phyloP scores from a whole-genome alignment of 2,329 filamentous ascomycete genomes.

The Colletotrichum horii region DNA sequence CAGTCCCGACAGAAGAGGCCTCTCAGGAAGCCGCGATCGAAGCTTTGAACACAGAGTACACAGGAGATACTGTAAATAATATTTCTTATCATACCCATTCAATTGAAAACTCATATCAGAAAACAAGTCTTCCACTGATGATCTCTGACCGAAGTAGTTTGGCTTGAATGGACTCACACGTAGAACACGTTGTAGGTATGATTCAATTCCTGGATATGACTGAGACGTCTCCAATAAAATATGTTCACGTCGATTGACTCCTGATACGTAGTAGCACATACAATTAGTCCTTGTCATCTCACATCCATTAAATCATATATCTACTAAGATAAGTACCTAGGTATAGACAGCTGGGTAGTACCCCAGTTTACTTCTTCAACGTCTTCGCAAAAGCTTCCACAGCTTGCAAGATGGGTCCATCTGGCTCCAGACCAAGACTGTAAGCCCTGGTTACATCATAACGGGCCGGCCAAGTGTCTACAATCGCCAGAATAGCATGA shows the following conservation, averaged over 20 bases:
- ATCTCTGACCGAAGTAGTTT: neutral
- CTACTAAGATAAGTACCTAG: neutral
- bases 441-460: slow-evolving; percentile 58
- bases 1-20: neutral
- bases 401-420: slow-evolving; percentile 29
- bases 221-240: neutral
- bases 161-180: neutral
- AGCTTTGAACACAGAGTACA: neutral
- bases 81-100: neutral
- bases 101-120: neutral
- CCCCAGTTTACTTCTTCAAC: neutral
- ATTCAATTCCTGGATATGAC: neutral
- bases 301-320: neutral
- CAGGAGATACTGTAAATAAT: neutral
- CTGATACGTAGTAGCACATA: accelerated
- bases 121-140: neutral
- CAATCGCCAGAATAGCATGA: slow-evolving; percentile 50
- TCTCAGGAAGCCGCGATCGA: neutral
- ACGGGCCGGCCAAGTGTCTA: slow-evolving; percentile 57
- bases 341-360: neutral
- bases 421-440: slow-evolving; percentile 54
- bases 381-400: slow-evolving; percentile 14
- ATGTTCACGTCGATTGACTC: neutral
- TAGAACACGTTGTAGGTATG: accelerated
- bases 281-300: neutral